Base-by-base conservation (phyloP, 1,139 yeast genomes). In the Debaryomyces fabryi region DNA sequence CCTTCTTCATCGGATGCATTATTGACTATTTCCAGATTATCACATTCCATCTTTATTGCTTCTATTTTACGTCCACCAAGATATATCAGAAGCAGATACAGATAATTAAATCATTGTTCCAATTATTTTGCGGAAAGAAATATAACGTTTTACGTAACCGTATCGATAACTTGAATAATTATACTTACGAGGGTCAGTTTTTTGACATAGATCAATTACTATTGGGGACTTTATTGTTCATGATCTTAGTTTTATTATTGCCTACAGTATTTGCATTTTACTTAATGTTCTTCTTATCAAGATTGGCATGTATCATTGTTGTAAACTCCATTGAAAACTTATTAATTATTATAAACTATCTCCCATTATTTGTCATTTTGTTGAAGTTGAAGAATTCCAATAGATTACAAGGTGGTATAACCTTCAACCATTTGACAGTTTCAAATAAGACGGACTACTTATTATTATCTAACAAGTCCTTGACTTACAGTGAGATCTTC, bases 211-310 rank as follows among this genome's bases (percentile, higher is more conserved):
- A 93, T 63, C 97, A 92, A 60, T 73, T 93, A 49, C 72, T 95
- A 46, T 71, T 93, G 64, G 99, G 99, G 0, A 93, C 97, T 0
- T 77, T 95, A 50, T 67, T 93, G 29, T 93, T 93, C 68, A 90
- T 95, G 52, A 82, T 92, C 15, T 71, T 90, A 51, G 69, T 87
- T 0, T 88, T 91, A 55, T 71, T 95, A 41, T 67, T 91, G 45
- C 99, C 99, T 1, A 93, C 99, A 0, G 87, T 90, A 4, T 67
- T 86, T 60, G 95, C 95, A 33, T 93, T 92, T 62, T 93, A 95
- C 62, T 61, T 85, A 33, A 81, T 86, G 42, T 93, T 90, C 65
- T 87, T 90, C 20, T 55, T 78, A 0, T 69, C 85, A 9, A 71
- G 92, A 46, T 61, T 90, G 30, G 54, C 74, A 0, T 74, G 83